These are phyloP conservation scores for Spathaspora sp. DNA, from an alignment of 1,139 yeast genomes.

Conservation along the genomic window DNA sequence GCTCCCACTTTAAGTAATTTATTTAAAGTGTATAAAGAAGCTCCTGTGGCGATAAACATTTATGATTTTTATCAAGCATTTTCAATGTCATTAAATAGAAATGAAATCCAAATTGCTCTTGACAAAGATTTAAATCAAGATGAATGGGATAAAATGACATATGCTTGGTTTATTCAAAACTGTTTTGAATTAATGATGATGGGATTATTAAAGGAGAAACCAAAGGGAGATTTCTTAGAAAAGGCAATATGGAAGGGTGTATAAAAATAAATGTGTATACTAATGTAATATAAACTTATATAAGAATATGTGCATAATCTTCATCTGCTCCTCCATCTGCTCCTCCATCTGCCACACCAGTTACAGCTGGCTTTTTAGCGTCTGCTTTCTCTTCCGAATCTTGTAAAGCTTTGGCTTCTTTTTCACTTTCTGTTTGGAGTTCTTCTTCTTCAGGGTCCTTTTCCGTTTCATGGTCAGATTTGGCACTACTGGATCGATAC, in stretches of 20 bases:
- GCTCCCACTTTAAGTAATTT: conserved; percentile 59
- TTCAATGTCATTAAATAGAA: conserved; percentile 50
- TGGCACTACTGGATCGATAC: conserved; percentile 1
- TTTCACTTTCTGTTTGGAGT: conserved; percentile 6
- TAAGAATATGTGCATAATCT: background rate
- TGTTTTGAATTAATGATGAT: conserved; percentile 41
- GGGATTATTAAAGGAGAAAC: conserved; percentile 43
- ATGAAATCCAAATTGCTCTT: conserved; percentile 13
- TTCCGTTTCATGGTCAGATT: conserved; percentile 10
- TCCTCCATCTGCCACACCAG: background rate
- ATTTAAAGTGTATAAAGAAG: conserved; percentile 76
- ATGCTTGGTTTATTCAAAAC: conserved; percentile 44
- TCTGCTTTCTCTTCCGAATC: conserved; percentile 13
- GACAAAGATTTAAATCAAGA: conserved; percentile 12
- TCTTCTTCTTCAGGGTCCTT: conserved; percentile 14
- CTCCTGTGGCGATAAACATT: conserved; percentile 70
- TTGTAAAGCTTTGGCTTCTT: background rate
- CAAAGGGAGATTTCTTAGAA: conserved; percentile 47
- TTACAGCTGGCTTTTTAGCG: background rate
- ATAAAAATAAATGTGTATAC: conserved; percentile 12
- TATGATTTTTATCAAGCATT: conserved; percentile 79
- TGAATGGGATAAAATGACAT: conserved; percentile 45
- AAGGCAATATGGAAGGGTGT: conserved; percentile 46
- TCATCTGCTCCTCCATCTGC: background rate
- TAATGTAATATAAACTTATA: background rate